Evolutionary conservation across 805 yeast genomes (phyloP).

Genomic region (Metschnikowia cubensis): DNA sequence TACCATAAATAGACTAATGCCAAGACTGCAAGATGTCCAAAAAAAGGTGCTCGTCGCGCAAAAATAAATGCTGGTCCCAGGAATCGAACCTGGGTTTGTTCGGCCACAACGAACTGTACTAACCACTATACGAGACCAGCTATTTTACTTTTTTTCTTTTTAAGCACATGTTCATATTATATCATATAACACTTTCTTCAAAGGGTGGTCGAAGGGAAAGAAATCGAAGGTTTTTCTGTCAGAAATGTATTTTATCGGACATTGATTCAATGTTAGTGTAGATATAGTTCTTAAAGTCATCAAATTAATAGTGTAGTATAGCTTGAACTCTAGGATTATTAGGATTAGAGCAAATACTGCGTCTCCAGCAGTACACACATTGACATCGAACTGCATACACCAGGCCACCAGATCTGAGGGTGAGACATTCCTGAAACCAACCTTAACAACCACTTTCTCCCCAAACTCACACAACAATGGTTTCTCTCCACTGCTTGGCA

Average conservation of each 20-base stretch:
- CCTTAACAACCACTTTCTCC: background rate
- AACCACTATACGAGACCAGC: constrained; percentile 60
- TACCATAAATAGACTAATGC: too few relatives aligned
- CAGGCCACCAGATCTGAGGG: background rate
- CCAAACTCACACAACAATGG: constrained; percentile 14
- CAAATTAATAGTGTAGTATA: too few relatives aligned
- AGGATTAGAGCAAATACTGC: too few relatives aligned
- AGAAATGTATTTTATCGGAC: too few relatives aligned
- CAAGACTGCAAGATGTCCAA: background rate
- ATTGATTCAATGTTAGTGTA: too few relatives aligned
- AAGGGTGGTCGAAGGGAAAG: too few relatives aligned
- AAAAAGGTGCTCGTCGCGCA: background rate
- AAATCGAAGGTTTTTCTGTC: too few relatives aligned
- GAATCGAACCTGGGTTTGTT: constrained; percentile 72
- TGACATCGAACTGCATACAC: background rate
- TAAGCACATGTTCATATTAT: too few relatives aligned
- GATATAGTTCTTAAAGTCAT: too few relatives aligned
- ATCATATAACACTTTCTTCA: too few relatives aligned
- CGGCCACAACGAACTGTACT: constrained; percentile 74
- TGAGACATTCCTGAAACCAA: background rate
- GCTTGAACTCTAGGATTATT: too few relatives aligned
- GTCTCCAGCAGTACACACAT: too few relatives aligned
- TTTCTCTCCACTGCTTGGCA: constrained; percentile 65
- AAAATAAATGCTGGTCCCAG: constrained; percentile 59
- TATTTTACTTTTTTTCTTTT: background rate